A percentile compares a stretch with the other conserved stretches of the same genome.
phyloP scores from a whole-genome alignment of 2,329 filamentous ascomycete genomes.

The Fusarium hainanense region DNA sequence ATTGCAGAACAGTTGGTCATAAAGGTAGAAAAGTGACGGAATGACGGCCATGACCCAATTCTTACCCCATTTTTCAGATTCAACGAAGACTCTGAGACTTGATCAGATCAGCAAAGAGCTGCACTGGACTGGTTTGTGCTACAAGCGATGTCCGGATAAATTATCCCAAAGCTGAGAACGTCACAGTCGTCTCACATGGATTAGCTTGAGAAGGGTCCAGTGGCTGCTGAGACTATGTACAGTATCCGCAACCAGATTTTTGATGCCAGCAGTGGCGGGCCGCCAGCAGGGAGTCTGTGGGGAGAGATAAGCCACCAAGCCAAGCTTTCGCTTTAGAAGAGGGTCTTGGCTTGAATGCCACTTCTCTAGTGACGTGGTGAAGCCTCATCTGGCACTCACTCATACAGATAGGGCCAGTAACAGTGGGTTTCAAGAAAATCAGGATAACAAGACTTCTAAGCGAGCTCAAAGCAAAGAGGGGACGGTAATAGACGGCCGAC shows the following conservation, averaged over 20 bases:
- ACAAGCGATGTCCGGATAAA: slow-evolving; percentile 16
- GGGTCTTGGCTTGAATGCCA: slow-evolving; percentile 28
- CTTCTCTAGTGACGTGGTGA: slow-evolving; percentile 22
- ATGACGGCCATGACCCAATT: not conserved
- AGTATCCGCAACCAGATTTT: slow-evolving; percentile 36
- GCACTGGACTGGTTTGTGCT: slow-evolving; percentile 35
- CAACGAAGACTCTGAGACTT: slow-evolving; percentile 5
- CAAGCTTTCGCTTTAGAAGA: slow-evolving; percentile 30
- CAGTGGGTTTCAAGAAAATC: slow-evolving; percentile 12
- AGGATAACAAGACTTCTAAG: not conserved
- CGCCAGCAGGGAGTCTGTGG: slow-evolving; percentile 42
- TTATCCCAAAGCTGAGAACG: slow-evolving; percentile 19
- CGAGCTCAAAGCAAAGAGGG: not conserved
- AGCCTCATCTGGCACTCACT: slow-evolving; percentile 10
- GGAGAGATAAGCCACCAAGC: slow-evolving; percentile 32
- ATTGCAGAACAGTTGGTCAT: not conserved
- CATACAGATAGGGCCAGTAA: slow-evolving; percentile 27
- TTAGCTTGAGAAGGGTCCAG: slow-evolving; percentile 16
- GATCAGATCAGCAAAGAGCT: slow-evolving; percentile 39
- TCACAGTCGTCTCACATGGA: slow-evolving; percentile 21
- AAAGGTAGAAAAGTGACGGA: not conserved
- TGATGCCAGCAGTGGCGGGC: slow-evolving; percentile 42
- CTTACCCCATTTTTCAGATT: not conserved
- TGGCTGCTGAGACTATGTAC: slow-evolving; percentile 1
- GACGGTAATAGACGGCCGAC: not conserved